Conservation (phyloP, 1,284 basidiomycete species). For the Ceratobasidium sp. region DNA sequence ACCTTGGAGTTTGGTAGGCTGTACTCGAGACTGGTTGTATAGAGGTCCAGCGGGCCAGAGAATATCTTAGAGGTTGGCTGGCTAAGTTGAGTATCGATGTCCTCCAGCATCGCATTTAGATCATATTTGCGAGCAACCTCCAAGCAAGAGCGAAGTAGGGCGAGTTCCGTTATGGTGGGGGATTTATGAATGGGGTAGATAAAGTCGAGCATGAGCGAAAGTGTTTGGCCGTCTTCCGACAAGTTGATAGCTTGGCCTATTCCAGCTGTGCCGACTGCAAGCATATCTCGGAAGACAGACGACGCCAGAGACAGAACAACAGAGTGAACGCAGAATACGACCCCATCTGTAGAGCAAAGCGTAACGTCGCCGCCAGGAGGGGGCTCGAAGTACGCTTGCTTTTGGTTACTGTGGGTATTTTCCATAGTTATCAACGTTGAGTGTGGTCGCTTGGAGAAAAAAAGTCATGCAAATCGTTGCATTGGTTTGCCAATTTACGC, state of each 20-base stretch:
- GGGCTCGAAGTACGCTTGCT: not conserved
- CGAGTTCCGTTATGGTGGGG: not conserved
- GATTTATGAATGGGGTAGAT: slow-evolving; percentile 18
- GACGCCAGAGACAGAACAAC: slow-evolving; percentile 36
- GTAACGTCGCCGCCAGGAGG: slow-evolving; percentile 37
- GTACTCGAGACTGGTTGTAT: not conserved
- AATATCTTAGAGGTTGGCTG: not conserved
- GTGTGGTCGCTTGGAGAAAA: not conserved
- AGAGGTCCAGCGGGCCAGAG: not conserved
- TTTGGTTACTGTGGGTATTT: too few species aligned
- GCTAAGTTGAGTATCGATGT: slow-evolving; percentile 21
- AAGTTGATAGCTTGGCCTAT: not conserved
- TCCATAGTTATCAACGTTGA: too few species aligned
- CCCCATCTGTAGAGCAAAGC: slow-evolving; percentile 39
- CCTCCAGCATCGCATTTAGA: slow-evolving; percentile 4
- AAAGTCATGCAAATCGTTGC: too few species aligned
- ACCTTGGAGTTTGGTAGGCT: slow-evolving; percentile 16
- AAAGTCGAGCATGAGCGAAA: slow-evolving; percentile 17
- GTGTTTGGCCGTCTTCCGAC: not conserved
- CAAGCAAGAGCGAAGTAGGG: slow-evolving; percentile 16
- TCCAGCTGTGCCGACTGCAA: slow-evolving; percentile 3
- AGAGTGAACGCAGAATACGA: slow-evolving; percentile 38
- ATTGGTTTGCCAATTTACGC: too few species aligned
- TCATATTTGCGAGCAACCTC: too few species aligned
- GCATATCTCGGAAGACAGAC: slow-evolving; percentile 26